phyloP scores from a whole-genome alignment of 768 basidiomycete species.

The Leccinum ochraceum region DNA sequence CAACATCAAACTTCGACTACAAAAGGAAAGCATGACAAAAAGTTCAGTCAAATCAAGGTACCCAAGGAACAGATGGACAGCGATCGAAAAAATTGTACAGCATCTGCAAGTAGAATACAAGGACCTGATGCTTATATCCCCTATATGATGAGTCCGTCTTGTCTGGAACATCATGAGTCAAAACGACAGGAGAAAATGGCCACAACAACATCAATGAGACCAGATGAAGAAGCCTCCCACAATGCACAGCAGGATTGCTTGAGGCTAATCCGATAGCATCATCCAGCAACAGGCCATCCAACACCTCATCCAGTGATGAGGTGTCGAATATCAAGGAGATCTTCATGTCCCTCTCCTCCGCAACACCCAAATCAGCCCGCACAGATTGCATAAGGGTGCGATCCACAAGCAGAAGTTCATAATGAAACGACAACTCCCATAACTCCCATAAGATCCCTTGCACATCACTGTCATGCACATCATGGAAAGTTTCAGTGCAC shows the following conservation, averaged over 20 bases:
- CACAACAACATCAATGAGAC: not conserved
- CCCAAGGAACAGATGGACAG: not conserved
- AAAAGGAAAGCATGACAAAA: too few relatives aligned
- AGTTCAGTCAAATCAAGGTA: too few relatives aligned
- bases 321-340: too few relatives aligned
- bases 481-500: not conserved
- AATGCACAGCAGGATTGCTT: too few relatives aligned
- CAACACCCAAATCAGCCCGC: not conserved
- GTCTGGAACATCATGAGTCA: too few relatives aligned
- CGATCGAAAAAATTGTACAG: not conserved
- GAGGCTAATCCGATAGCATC: not conserved
- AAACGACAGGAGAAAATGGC: not conserved
- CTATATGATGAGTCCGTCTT: not conserved
- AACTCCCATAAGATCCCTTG: not conserved
- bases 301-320: not conserved
- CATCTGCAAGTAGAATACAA: not conserved
- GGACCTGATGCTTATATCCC: not conserved
- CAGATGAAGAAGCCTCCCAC: not conserved
- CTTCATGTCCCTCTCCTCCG: not conserved
- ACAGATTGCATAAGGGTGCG: not conserved
- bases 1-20: too few relatives aligned
- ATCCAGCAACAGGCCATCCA: not conserved
- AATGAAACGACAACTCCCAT: not conserved
- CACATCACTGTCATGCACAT: not conserved
- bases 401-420: not conserved